These are phyloP conservation scores for Xylariales sp. DNA, from an alignment of 2,329 filamentous ascomycete genomes.

Conservation along the genomic window DNA sequence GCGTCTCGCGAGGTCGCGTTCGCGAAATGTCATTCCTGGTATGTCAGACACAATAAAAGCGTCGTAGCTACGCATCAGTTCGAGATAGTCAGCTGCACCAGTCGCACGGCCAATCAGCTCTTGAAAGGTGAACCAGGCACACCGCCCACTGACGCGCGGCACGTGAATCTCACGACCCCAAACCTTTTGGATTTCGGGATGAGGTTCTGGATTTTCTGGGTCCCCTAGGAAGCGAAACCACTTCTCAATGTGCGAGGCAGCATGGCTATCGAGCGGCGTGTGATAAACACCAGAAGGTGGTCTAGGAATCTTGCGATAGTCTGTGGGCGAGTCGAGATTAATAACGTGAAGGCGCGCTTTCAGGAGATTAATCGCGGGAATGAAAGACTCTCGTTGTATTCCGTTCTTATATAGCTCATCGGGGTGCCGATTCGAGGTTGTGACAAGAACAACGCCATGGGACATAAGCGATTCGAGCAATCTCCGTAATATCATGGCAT, in stretches of 20 bases:
- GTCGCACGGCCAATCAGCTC: constrained; percentile 90
- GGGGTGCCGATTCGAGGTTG: constrained; percentile 96
- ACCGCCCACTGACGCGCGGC: constrained; percentile 85
- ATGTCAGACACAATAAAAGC: constrained; percentile 93
- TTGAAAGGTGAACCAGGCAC: constrained; percentile 91
- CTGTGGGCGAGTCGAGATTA: constrained; percentile 93
- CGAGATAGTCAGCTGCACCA: constrained; percentile 93
- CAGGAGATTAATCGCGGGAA: constrained; percentile 93
- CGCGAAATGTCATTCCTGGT: constrained; percentile 87
- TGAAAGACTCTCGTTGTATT: constrained; percentile 93
- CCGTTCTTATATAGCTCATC: constrained; percentile 98
- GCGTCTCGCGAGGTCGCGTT: constrained; percentile 86
- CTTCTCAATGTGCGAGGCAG: constrained; percentile 84
- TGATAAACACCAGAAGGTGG: constrained; percentile 96
- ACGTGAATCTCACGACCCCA: constrained; percentile 94
- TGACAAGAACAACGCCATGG: constrained; percentile 95
- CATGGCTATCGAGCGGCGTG: constrained; percentile 82
- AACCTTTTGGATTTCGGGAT: constrained; percentile 81
- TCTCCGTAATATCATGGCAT: constrained; percentile 95
- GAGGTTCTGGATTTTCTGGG: constrained; percentile 77
- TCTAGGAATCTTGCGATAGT: constrained; percentile 96
- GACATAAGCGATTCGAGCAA: constrained; percentile 92
- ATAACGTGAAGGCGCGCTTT: constrained; percentile 87
- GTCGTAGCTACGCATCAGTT: constrained; percentile 89
- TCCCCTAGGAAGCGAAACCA: constrained; percentile 98